Base-by-base conservation (phyloP, 306 rosid genomes). In the Ziziphus jujuba region DNA sequence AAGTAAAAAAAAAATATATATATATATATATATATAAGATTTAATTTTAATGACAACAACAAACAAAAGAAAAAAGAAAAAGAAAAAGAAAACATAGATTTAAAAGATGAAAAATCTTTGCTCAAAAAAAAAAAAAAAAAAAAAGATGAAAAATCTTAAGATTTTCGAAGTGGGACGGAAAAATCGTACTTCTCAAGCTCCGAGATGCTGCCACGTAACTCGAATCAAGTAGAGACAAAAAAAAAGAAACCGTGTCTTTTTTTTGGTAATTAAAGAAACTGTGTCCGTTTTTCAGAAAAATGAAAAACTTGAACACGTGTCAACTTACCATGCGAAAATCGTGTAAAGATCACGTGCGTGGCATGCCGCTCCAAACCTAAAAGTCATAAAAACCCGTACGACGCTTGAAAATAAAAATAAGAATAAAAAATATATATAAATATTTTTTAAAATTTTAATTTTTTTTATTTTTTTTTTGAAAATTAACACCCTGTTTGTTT, bases 401-500 rank as follows among this genome's bases (percentile, higher is more conserved):
- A 16, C 0, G 16, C 9, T 63, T 14, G 4, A 19, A n/a, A 13
- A 9, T 34, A 25, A 44, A 22, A 34, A n/a, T n/a, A 56, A 52
- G 24, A 2, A 62, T 36, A 54, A 50, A 22, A 1, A n/a, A n/a
- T n/a, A n/a, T n/a, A n/a, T n/a, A n/a, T n/a, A 51, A 5, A 3
- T 9, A 10, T 66, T 61, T 28, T 36, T 2, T 6, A 34, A 5
- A 17, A n/a, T 1, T 24, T 13, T 22, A 13, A 38, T 35, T 70
- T 52, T 12, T 20, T 43, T 15, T 20, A 23, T 49, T 43, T 36
- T 62, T 67, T 58, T 48, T 3, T 40, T 40, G 48, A 77, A 71
- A 70, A 84, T 50, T 19, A 72, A 67, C 68, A 50, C 60, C 76
- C 65, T 75, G 87, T 79, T 85, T 81, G 88, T 86, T 49, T 76